Percentiles rank a stretch among this genome's conserved stretches.
Conservation (phyloP, 225 moss, liverwort and hornwort species). For the Pseudoscleropodium purum region DNA sequence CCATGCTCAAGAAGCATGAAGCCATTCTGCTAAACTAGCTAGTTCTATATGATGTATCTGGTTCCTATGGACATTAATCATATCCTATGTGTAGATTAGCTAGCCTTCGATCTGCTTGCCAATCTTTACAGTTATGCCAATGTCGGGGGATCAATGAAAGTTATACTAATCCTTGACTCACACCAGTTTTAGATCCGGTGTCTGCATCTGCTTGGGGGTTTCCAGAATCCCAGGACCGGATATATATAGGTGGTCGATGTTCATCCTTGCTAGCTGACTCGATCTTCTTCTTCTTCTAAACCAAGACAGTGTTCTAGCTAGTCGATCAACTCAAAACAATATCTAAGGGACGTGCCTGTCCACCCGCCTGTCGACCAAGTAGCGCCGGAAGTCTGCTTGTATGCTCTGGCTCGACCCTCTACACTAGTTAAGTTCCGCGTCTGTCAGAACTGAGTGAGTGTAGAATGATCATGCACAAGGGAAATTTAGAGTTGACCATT, state of each 20-base stretch:
- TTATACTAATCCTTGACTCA: not conserved
- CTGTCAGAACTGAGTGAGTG: not conserved
- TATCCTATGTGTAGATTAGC: not conserved
- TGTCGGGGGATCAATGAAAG: not conserved
- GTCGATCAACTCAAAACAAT: not conserved
- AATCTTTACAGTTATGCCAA: not conserved
- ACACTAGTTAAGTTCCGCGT: not conserved
- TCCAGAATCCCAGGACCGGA: not conserved
- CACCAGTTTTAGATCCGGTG: not conserved
- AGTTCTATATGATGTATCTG: not conserved
- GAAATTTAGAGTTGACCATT: not conserved
- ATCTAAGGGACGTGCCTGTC: not conserved
- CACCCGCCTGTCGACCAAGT: not conserved
- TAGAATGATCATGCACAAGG: not conserved
- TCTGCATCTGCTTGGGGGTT: not conserved
- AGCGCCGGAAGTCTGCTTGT: not conserved
- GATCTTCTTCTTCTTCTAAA: not conserved
- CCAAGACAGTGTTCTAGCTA: not conserved
- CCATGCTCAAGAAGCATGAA: not conserved
- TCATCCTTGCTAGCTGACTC: not conserved
- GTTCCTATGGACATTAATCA: not conserved
- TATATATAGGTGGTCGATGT: not conserved
- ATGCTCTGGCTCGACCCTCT: not conserved
- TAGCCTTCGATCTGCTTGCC: not conserved
- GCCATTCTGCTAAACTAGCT: not conserved